Evolutionary conservation across 768 basidiomycete genomes (phyloP), one percentile per base, ranked within the genome.

Genomic region (Mycena epipterygia): DNA sequence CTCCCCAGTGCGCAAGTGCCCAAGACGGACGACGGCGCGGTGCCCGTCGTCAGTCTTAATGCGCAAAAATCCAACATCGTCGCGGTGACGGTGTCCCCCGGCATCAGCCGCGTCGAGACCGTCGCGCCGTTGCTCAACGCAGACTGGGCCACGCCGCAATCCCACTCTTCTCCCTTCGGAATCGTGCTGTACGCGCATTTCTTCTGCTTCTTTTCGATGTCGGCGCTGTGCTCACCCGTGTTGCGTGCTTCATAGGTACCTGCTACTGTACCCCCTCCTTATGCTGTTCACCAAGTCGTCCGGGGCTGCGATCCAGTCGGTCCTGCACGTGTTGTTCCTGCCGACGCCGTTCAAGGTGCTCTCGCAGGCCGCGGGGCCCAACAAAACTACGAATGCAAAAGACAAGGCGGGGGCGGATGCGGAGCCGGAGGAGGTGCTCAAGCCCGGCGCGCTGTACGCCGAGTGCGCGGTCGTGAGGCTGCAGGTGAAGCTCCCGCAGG

Each of bases 291-390:
- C 91, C 7, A 96, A 96, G 74, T 89, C 91, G 0, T 87, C 94
- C 1, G 76, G 71, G 3, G 82, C 89, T 11, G 82, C 91, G 0
- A 82, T 93, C n/a, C 94, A 97, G 77, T 87, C 90, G 3, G 83
- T 96, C n/a, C 80, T 96, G 4, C 95, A 95, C 70, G 91, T 87
- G 0, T 87, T 97, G 17, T 96, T 94, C 78, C 86, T 95, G 19
- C 94, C 94, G 0, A 93, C 92, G 4, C 93, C 93, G 3, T 90
- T 93, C 82, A 94, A 93, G 79, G 81, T 85, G n/a, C 60, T 62
- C 2, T 65, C 64, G 29, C 7, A 8, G 44, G 44, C n/a, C n/a
- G n/a, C n/a, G n/a, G n/a, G n/a, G n/a, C n/a, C n/a, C n/a, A n/a
- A n/a, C n/a, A n/a, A n/a, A n/a, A n/a, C n/a, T n/a, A 23, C n/a